Evolutionary conservation across 2,329 filamentous ascomycete species (phyloP).

Genomic region (Monosporascus sp.): DNA sequence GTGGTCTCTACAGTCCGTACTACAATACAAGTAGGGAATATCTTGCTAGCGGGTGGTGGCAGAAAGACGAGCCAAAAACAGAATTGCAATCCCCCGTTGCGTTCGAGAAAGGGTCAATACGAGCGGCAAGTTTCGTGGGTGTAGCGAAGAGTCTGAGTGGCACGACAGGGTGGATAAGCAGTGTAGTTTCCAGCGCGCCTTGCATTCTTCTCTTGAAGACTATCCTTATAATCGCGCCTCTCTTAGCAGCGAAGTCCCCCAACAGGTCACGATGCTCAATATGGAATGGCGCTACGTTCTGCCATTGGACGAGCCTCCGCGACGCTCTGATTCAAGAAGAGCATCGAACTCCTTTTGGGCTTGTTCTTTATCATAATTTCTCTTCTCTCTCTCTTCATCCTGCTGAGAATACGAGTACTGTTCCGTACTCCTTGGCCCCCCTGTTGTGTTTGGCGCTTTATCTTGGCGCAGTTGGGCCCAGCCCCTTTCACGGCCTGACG

Average conservation of each 20-base stretch:
- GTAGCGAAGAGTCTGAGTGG: too few species aligned
- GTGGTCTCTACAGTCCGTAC: too few species aligned
- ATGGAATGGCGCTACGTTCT: neutral
- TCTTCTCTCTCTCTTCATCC: slow-evolving; percentile 33
- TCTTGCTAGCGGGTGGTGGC: too few species aligned
- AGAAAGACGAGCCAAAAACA: too few species aligned
- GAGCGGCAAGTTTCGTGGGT: too few species aligned
- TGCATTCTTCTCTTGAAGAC: too few species aligned
- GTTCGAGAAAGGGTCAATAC: too few species aligned
- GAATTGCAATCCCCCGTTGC: too few species aligned
- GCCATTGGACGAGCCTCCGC: slow-evolving; percentile 9
- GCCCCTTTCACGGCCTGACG: slow-evolving; percentile 20
- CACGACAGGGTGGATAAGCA: too few species aligned
- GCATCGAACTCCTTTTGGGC: slow-evolving; percentile 47
- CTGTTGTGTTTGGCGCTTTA: slow-evolving; percentile 12
- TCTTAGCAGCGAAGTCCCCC: neutral
- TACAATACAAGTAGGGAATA: too few species aligned
- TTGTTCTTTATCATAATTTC: slow-evolving; percentile 33
- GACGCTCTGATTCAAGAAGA: slow-evolving; percentile 39
- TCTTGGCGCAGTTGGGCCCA: slow-evolving; percentile 23
- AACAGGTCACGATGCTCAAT: neutral
- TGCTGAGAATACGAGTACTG: slow-evolving; percentile 29
- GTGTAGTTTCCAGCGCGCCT: too few species aligned
- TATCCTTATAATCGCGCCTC: too few species aligned
- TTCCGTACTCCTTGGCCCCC: slow-evolving; percentile 16